Evolutionary conservation across 192 early-diverging fungal genomes (phyloP), one percentile per base, ranked within the genome.

Genomic region (Globomyces pollinis-pini): DNA sequence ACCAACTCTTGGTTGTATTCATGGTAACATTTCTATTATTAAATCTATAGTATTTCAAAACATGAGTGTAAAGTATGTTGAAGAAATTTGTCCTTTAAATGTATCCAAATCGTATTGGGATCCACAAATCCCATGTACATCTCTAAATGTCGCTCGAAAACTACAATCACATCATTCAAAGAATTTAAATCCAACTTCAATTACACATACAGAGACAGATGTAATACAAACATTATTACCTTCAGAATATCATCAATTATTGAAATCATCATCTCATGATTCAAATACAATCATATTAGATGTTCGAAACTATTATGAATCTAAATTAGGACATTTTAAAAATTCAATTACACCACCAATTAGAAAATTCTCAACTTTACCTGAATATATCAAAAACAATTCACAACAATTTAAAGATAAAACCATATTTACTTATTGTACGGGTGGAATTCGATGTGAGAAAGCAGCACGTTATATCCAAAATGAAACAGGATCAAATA

Each of bases 291-390:
- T 75, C 38, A 55, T 73, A 16, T 39, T 88, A 29, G 86, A 88
- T 67, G 73, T 78, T 8, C 65, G 86, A 21, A 88, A 88, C 59
- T 78, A 86, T 39, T 88, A 88, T 38, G 86, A 88, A 59, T 72
- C 74, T 38, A 55, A 61, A 4, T 74, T 86, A 47, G 86, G 86
- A 20, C 70, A 74, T 16, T 88, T 88, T 41, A 57, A 72, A 29
- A 66, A 64, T 13, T 83, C 86, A 11, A 45, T 82, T 7, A 65
- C 56, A 30, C 86, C 86, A 0, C 74, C 83, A 21, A 83, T 86
- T 13, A 73, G 86, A 26, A 79, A 78, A 57, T 88, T 86, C 60
- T 76, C 78, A 9, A 65, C 73, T 2, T 76, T 88, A 23, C 79
- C 76, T 32, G 68, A 73, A 20, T 88, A 80, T 38, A 61, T 86